Evolutionary conservation across 495 filamentous ascomycete species (phyloP), one percentile per base, ranked within the genome.

Genomic region (Bathelium albidoporum): DNA sequence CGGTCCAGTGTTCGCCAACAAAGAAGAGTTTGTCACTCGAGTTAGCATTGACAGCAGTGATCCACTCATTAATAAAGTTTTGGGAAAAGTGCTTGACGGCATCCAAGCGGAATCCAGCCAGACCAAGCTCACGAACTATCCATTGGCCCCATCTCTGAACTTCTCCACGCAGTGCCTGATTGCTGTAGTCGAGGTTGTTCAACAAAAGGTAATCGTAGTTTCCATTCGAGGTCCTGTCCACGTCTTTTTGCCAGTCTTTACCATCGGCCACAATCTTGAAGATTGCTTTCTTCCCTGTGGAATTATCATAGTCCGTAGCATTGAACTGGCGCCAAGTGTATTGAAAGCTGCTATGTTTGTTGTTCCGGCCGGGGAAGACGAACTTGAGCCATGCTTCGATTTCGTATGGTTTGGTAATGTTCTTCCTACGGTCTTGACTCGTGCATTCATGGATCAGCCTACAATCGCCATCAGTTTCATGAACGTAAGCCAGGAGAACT

Each of bases 1-100:
- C 83, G 60, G 81, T 80, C 88, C 87, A 91, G 69, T 85, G 89
- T 68, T 91, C 89, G 31, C 85, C 87, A 10, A 92, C 86, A 22
- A 88, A 75, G 68, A 89, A 89, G 73, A 82, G 85, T 10, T 83
- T 75, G 29, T 62, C 45, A 18, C 41, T 11, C 1, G 32, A 53
- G 41, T 79, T 73, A 0, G 73, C 68, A 28, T 84, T 77, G 32
- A 90, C 66, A 59, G 79, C 72, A 1, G 73, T 69, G 31, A 88
- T 78, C 64, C 89, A 87, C 2, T 81, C 75, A 32, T 76, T 77
- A 20, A 87, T 80, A 68, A 90, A 90, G 0, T 76, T 76, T 59
- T 82, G 79, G 14, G 82, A 85, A 70, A 85, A 87, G 73, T 91
- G 88, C 70, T 89, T 86, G 22, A 84, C 82, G 16, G 87, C 88